Evolutionary conservation across 192 early-diverging fungal genomes (phyloP), one percentile per base, ranked within the genome.

Genomic region (Anaeromyces robustus): DNA sequence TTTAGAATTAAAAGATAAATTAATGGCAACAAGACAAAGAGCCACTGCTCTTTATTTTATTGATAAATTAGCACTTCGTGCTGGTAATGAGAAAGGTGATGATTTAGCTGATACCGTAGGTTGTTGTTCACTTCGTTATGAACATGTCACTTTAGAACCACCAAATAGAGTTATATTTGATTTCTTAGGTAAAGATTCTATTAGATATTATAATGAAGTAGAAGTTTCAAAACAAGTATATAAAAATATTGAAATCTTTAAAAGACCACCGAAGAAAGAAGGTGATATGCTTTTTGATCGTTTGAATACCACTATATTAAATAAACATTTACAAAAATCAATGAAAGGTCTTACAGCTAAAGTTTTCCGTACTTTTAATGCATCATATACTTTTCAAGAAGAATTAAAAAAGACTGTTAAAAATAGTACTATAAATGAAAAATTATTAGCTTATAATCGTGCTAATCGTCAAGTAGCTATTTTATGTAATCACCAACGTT

Each of bases 351-450:
- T 99, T 78, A 96, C 95, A 11, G 97, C 96, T 77, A 99, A 99
- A 85, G 97, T 99, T 22, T 99, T 99, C 87, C 96, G 97, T 95
- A 99, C 97, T 29, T 97, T 91, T 86, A 99, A 99, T 82, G 97
- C 97, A 12, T 97, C 96, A 22, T 87, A 88, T 81, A 96, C 95
- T 5, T 97, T 97, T 89, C 95, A 97, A 86, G 87, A 94, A 78
- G 92, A 99, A 68, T 68, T 68, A 68, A 68, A 85, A 78, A 84
- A 87, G 81, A 97, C 94, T 19, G 91, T 92, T 2, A 80, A 77
- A 12, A 85, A 92, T 18, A 94, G 92, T 28, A 89, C 92, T 0
- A 80, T 94, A 22, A 86, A 88, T 2, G 96, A 99, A 80, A 98
- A 97, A 86, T 82, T 98, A 4, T 89, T 96, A 0, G 92, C 95